Conservation (phyloP, 1,284 basidiomycete genomes). For the Leucoagaricus sp. region DNA sequence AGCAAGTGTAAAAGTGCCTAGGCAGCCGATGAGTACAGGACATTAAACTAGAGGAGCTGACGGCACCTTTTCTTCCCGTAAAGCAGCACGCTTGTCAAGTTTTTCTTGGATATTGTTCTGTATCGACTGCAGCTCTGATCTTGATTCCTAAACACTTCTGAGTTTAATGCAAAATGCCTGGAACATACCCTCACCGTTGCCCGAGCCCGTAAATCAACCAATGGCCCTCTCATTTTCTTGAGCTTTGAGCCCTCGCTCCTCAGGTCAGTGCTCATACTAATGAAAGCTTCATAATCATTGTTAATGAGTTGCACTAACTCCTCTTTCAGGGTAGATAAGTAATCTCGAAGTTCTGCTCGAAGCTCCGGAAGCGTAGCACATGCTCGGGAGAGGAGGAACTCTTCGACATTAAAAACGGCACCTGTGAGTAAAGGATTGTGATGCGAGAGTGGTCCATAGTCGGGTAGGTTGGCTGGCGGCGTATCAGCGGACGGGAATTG, state of each 20-base stretch:
- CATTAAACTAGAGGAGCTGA: neutral
- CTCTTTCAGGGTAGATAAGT: constrained; percentile 82
- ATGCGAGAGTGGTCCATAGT: constrained; percentile 79
- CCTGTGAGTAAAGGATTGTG: constrained; percentile 72
- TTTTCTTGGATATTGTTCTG: constrained; percentile 79
- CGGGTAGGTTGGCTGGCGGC: constrained; percentile 58
- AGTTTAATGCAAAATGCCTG: neutral
- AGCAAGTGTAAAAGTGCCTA: constrained; percentile 83
- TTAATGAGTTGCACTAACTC: constrained; percentile 96
- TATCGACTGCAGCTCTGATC: constrained; percentile 59
- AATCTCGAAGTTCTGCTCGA: constrained; percentile 84
- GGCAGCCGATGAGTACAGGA: constrained; percentile 4
- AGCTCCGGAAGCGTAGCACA: constrained; percentile 88
- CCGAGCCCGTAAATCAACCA: constrained; percentile 62
- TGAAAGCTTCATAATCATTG: constrained; percentile 97
- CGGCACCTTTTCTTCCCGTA: constrained; percentile 82
- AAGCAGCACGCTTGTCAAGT: constrained; percentile 67
- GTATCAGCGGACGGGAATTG: constrained; percentile 21
- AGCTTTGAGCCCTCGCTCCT: constrained; percentile 80
- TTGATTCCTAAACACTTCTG: constrained; percentile 53
- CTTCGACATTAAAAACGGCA: constrained; percentile 78
- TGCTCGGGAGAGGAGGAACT: constrained; percentile 85
- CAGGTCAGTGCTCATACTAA: constrained; percentile 89
- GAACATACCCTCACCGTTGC: constrained; percentile 55
- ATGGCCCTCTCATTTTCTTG: constrained; percentile 64